A percentile compares a stretch with the other conserved stretches of the same genome.
phyloP scores from a whole-genome alignment of 2,329 filamentous ascomycete genomes.

The Aspergillus tanneri region DNA sequence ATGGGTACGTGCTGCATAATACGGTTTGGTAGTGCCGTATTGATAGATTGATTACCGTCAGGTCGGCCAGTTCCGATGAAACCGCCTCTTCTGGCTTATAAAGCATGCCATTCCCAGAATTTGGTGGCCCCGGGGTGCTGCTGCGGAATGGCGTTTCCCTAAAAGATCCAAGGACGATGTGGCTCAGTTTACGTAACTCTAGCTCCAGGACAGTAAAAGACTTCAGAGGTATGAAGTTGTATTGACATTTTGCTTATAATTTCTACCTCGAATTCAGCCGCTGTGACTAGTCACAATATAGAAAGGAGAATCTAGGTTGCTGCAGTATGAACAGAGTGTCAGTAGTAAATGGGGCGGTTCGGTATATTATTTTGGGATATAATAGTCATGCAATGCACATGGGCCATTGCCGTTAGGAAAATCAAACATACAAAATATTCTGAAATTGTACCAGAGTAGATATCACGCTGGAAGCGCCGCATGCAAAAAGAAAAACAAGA shows the following conservation, averaged over 20 bases:
- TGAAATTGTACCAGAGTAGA: no score
- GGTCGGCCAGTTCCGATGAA: constrained; percentile 43
- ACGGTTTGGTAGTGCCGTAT: no score
- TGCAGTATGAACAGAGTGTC: constrained; percentile 25
- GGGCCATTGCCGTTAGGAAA: no score
- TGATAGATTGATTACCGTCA: constrained; percentile 40
- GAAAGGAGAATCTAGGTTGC: constrained; percentile 36
- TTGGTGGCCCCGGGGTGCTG: constrained; percentile 43
- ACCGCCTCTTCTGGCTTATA: constrained; percentile 42
- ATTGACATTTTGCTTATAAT: constrained; percentile 31
- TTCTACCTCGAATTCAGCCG: constrained; percentile 43
- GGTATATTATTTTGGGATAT: no score
- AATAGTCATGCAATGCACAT: no score
- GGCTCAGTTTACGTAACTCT: constrained; percentile 36
- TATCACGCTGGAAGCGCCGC: no score
- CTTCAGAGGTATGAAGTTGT: not conserved
- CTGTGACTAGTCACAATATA: constrained; percentile 41
- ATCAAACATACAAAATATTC: no score
- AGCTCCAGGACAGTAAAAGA: constrained; percentile 38
- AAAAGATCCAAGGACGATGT: constrained; percentile 33
- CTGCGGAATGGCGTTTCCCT: constrained; percentile 39
- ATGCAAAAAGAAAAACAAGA: no score
- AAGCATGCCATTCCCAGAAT: constrained; percentile 44
- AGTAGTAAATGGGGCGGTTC: no score
- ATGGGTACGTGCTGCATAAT: no score